These are phyloP conservation scores for Edaphochlamys debaryana DNA, from an alignment of 139 green algal species.

Conservation along the genomic window DNA sequence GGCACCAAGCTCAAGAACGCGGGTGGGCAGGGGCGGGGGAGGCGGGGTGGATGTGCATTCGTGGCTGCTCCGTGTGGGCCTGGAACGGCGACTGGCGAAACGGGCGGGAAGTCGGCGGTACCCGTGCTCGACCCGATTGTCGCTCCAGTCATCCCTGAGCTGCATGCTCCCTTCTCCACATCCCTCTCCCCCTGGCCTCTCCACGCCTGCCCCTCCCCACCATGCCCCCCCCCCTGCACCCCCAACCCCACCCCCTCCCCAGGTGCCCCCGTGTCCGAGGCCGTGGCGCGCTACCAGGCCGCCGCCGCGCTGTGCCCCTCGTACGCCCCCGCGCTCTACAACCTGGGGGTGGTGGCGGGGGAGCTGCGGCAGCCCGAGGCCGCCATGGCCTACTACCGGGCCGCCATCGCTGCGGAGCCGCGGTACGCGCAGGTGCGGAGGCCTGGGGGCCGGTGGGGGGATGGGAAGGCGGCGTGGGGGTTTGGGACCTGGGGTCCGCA, in stretches of 20 bases:
- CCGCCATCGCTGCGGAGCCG: slow-evolving; percentile 60
- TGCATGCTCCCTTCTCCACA: too few species aligned
- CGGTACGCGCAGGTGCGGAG: slow-evolving; percentile 59
- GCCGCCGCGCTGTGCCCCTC: slow-evolving; percentile 59
- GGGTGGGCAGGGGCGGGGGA: slow-evolving; percentile 35
- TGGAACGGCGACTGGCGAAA: too few species aligned
- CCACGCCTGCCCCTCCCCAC: too few species aligned
- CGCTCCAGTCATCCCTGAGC: too few species aligned
- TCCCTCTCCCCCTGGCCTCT: too few species aligned
- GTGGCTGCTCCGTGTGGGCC: too few species aligned
- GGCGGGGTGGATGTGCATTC: too few species aligned
- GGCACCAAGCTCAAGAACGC: slow-evolving; percentile 81
- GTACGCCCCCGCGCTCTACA: slow-evolving; percentile 91
- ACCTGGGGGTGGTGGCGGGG: slow-evolving; percentile 90
- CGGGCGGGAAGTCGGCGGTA: too few species aligned
- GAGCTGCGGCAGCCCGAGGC: slow-evolving; percentile 66
- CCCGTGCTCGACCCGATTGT: too few species aligned
- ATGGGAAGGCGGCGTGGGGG: too few species aligned
- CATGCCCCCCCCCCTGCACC: too few species aligned
- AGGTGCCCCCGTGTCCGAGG: slow-evolving; percentile 52
- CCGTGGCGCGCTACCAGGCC: slow-evolving; percentile 66
- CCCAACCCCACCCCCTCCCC: background rate
- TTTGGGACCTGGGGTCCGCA: too few species aligned
- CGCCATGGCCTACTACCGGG: slow-evolving; percentile 52
- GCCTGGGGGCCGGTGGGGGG: background rate